A percentile compares a stretch with the other conserved stretches of the same genome.
These are phyloP conservation scores for Talaromyces wortmannii DNA, from an alignment of 495 filamentous ascomycete genomes.

Conservation along the genomic window DNA sequence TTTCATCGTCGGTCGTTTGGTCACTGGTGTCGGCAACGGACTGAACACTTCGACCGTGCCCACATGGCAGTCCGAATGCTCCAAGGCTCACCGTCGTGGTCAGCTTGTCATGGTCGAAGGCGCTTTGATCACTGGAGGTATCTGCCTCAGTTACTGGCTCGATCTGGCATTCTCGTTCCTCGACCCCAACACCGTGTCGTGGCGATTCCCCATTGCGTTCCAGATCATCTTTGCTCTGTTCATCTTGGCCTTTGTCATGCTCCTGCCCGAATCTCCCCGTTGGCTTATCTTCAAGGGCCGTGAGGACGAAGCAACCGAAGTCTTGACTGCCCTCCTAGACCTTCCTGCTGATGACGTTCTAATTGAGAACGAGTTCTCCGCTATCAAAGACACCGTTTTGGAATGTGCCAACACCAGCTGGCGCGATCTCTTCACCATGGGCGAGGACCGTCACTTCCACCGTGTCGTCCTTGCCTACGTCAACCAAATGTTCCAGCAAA, in stretches of 20 bases:
- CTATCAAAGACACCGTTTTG: slow-evolving; percentile 69
- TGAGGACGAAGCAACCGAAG: slow-evolving; percentile 57
- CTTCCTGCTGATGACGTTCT: slow-evolving; percentile 42
- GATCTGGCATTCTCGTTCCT: slow-evolving; percentile 64
- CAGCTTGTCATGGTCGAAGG: slow-evolving; percentile 78
- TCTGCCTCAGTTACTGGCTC: slow-evolving; percentile 71
- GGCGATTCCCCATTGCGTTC: slow-evolving; percentile 71
- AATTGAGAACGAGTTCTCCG: slow-evolving; percentile 56
- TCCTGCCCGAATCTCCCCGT: slow-evolving; percentile 65
- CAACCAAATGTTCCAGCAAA: slow-evolving; percentile 76
- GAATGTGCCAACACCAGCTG: slow-evolving; percentile 64
- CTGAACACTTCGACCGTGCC: slow-evolving; percentile 65
- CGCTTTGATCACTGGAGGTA: slow-evolving; percentile 63
- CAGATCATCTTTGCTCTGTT: slow-evolving; percentile 62
- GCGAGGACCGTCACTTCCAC: slow-evolving; percentile 67
- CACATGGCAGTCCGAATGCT: slow-evolving; percentile 75
- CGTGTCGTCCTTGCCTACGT: slow-evolving; percentile 63
- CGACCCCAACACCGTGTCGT: slow-evolving; percentile 55
- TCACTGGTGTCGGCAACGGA: slow-evolving; percentile 62
- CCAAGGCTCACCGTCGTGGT: slow-evolving; percentile 64
- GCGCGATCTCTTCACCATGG: slow-evolving; percentile 64
- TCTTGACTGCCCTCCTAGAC: slow-evolving; percentile 55
- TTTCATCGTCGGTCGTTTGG: slow-evolving; percentile 56
- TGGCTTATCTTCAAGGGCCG: slow-evolving; percentile 67
- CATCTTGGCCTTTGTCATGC: slow-evolving; percentile 53